Evolutionary conservation across 2,329 filamentous ascomycete genomes (phyloP).

Genomic region (Beauveria brongniartii): DNA sequence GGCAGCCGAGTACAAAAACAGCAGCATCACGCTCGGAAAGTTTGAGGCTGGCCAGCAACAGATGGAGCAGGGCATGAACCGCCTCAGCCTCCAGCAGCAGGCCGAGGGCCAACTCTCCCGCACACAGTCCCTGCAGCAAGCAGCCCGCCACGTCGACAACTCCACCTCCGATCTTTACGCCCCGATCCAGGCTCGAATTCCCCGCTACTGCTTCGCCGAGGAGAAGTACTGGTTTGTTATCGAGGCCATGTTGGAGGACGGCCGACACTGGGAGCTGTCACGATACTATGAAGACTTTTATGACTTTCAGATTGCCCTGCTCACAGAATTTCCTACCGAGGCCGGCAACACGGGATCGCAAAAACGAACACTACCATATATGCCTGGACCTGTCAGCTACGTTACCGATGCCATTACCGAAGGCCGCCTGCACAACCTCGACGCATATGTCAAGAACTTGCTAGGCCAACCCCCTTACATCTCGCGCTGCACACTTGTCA

Average conservation of each 20-base stretch:
- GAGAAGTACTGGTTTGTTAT: constrained; percentile 99
- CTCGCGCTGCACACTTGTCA: constrained; percentile 72
- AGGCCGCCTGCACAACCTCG: constrained; percentile 81
- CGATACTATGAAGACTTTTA: constrained; percentile 98
- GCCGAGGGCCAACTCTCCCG: not conserved
- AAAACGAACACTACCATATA: constrained; percentile 82
- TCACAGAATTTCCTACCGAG: constrained; percentile 86
- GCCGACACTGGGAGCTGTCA: constrained; percentile 84
- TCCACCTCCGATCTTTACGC: constrained; percentile 54
- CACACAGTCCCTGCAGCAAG: not conserved
- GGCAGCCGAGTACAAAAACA: constrained; percentile 98
- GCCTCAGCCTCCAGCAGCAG: constrained; percentile 23
- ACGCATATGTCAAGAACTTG: constrained; percentile 92
- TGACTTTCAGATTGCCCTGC: constrained; percentile 91
- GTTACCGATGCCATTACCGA: constrained; percentile 98
- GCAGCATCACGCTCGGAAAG: constrained; percentile 91
- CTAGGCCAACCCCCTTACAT: constrained; percentile 79
- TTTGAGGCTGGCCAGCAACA: constrained; percentile 52
- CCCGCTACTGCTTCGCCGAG: constrained; percentile 89
- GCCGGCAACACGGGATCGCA: constrained; percentile 77
- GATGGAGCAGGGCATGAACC: constrained; percentile 12
- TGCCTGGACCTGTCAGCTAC: constrained; percentile 96
- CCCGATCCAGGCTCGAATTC: constrained; percentile 76
- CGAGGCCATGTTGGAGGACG: constrained; percentile 83
- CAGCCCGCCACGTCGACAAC: constrained; percentile 19